Evolutionary conservation across 768 basidiomycete species (phyloP).

Genomic region (Amanita pallidorosea): DNA sequence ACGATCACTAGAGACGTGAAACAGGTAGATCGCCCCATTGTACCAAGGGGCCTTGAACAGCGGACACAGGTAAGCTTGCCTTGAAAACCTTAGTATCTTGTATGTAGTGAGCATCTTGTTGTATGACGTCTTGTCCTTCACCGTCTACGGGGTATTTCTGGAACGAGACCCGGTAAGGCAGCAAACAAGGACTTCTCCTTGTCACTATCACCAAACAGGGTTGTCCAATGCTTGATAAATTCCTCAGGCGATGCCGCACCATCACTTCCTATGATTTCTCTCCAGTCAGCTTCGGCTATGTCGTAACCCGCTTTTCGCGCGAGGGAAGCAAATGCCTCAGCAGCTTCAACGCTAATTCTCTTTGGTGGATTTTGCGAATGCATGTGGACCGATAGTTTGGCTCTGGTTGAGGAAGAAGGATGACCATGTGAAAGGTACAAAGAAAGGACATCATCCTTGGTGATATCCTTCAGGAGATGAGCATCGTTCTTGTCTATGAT

Average conservation of each 20-base stretch:
- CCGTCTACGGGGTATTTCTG: slow-evolving; percentile 44
- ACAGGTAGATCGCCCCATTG: slow-evolving; percentile 66
- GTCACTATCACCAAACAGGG: slow-evolving; percentile 27
- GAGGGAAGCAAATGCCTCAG: slow-evolving; percentile 46
- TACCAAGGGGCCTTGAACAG: slow-evolving; percentile 56
- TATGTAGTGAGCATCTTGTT: slow-evolving; percentile 46
- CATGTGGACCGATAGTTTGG: slow-evolving; percentile 81
- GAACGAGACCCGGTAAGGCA: slow-evolving; percentile 46
- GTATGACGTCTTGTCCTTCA: slow-evolving; percentile 34
- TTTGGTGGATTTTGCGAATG: slow-evolving; percentile 55
- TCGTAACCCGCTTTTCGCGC: slow-evolving; percentile 38
- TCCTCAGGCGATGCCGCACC: slow-evolving; percentile 44
- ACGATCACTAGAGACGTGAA: slow-evolving; percentile 40
- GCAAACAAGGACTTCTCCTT: slow-evolving; percentile 35
- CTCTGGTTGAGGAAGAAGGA: slow-evolving; percentile 53
- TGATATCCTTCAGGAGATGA: slow-evolving; percentile 46
- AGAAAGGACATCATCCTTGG: slow-evolving; percentile 62
- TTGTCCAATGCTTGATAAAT: slow-evolving; percentile 58
- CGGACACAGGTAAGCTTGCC: slow-evolving; percentile 39
- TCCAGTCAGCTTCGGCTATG: slow-evolving; percentile 41
- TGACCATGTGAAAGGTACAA: slow-evolving; percentile 65
- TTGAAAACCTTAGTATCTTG: slow-evolving; percentile 61
- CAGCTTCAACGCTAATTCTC: slow-evolving; percentile 55
- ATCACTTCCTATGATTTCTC: slow-evolving; percentile 39
- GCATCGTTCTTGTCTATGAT: slow-evolving; percentile 64